Base-by-base conservation (phyloP, 83 land plant species). In the Diphasiastrum complanatum region DNA sequence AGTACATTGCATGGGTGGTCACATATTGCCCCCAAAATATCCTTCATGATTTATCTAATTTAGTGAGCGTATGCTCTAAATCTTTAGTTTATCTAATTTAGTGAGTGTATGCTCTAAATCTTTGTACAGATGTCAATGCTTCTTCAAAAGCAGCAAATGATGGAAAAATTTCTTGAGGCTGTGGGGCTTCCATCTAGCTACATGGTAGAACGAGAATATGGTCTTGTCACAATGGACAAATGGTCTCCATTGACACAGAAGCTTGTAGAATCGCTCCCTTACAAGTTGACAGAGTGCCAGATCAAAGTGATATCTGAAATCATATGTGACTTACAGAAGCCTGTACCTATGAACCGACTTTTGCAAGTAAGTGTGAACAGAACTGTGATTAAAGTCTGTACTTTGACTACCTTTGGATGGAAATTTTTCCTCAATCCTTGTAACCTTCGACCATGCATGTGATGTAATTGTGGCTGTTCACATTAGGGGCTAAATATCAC, bases 281-380 rank as follows among this genome's bases (percentile, higher is more conserved):
- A 80, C 68, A 57, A 82, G 19, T 82, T 92, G 33, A 92, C 98
- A 18, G 33, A 73, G 16, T 69, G 91, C 62, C 98, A 92, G 69
- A 52, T 83, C 16, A 79, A 63, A 59, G 87, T 84, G 24, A 73
- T 68, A 35, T 83, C 91, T 57, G 96, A 92, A 68, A 92, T 92
- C 52, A 92, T 92, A 34, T 83, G 85, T 85, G 98, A 92, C 66
- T 69, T 92, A 14, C 81, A 71, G 66, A 59, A 77, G 52, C 86
- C 87, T 35, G 63, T 84, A 0, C 96, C 98, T 27, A 92, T 92
- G 98, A 86, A 77, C 57, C 78, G 98, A 27, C 88, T 92, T 48
- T 70, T 92, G 56, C 95, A 83, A 84, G 98, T 92, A 53, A 29
- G 19, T 23, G 49, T 12, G 16, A 32, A 56, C 55, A 6, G 14